These are phyloP conservation scores for Trichoderma cornu-damae DNA, from an alignment of 2,329 filamentous ascomycete genomes.

Conservation along the genomic window DNA sequence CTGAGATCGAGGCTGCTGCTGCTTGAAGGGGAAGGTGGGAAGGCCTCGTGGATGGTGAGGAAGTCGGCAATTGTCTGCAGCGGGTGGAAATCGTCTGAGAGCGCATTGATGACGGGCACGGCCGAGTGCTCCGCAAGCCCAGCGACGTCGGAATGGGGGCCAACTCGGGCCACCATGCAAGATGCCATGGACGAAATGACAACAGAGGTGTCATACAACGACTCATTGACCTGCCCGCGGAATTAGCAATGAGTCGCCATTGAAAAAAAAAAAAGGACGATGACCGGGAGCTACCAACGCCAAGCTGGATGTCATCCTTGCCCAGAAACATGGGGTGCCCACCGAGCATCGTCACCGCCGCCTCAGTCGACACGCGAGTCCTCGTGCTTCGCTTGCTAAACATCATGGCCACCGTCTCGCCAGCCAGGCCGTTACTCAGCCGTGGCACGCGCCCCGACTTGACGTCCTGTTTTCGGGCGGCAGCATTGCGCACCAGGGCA, in stretches of 20 bases:
- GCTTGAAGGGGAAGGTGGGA: constrained; percentile 45
- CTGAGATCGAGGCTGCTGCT: constrained; percentile 59
- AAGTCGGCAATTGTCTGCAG: constrained; percentile 93
- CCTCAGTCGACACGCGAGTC: constrained; percentile 89
- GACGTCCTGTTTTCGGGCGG: constrained; percentile 67
- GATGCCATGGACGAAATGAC: constrained; percentile 94
- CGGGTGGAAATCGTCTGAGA: constrained; percentile 89
- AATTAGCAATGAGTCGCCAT: constrained; percentile 8
- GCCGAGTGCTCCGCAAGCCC: constrained; percentile 65
- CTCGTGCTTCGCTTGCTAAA: constrained; percentile 95
- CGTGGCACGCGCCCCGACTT: constrained; percentile 58
- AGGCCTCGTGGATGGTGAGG: constrained; percentile 79
- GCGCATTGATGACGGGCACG: constrained; percentile 79
- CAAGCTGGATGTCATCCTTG: constrained; percentile 92
- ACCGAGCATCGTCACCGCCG: constrained; percentile 79
- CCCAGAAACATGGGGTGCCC: constrained; percentile 96
- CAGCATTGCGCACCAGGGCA: constrained; percentile 76
- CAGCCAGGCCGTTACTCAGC: constrained; percentile 58
- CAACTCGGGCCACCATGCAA: constrained; percentile 75
- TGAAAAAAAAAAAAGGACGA: not conserved
- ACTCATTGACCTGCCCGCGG: constrained; percentile 70
- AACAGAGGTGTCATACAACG: constrained; percentile 82
- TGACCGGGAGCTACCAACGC: constrained; percentile 48
- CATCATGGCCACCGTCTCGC: constrained; percentile 86
- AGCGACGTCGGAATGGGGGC: constrained; percentile 68